phyloP scores from a whole-genome alignment of 805 yeast genomes.

The Spathaspora arborariae region DNA sequence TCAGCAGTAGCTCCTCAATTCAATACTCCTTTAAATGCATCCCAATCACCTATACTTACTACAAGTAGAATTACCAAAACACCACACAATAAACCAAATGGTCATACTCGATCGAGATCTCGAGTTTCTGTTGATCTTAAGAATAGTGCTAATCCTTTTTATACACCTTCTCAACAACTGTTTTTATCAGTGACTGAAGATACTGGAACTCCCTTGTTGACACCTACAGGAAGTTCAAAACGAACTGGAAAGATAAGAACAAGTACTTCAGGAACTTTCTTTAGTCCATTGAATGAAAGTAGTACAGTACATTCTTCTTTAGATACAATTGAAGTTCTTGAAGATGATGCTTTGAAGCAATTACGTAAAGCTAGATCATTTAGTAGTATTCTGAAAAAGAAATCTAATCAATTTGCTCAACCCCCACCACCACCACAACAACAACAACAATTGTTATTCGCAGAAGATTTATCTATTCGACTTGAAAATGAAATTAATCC shows the following conservation, averaged over 20 bases:
- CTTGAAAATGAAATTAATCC: constrained; percentile 1
- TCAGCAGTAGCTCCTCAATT: constrained; percentile 16
- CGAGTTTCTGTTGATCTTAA: constrained; percentile 31
- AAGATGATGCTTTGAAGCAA: constrained; percentile 41
- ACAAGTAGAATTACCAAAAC: constrained; percentile 32
- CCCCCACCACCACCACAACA: neutral
- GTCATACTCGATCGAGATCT: constrained; percentile 40
- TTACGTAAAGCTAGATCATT: constrained; percentile 35
- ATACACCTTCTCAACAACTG: constrained; percentile 22
- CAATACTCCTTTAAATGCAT: constrained; percentile 29
- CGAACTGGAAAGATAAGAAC: neutral
- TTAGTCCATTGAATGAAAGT: constrained; percentile 11
- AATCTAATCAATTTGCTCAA: neutral
- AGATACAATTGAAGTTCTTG: constrained; percentile 36
- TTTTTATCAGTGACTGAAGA: constrained; percentile 24
- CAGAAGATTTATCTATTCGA: constrained; percentile 1
- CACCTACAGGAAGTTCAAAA: constrained; percentile 10
- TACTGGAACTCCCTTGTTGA: constrained; percentile 20
- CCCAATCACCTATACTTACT: constrained; percentile 20
- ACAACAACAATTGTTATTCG: neutral
- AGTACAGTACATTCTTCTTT: constrained; percentile 12
- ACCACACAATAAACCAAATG: constrained; percentile 27
- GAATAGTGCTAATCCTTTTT: constrained; percentile 25
- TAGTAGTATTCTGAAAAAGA: constrained; percentile 10
- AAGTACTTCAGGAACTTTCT: constrained; percentile 6